A percentile compares a stretch with the other conserved stretches of the same genome.
Conservation (phyloP, 345 rosid genomes). For the Eucalyptus curtisii region DNA sequence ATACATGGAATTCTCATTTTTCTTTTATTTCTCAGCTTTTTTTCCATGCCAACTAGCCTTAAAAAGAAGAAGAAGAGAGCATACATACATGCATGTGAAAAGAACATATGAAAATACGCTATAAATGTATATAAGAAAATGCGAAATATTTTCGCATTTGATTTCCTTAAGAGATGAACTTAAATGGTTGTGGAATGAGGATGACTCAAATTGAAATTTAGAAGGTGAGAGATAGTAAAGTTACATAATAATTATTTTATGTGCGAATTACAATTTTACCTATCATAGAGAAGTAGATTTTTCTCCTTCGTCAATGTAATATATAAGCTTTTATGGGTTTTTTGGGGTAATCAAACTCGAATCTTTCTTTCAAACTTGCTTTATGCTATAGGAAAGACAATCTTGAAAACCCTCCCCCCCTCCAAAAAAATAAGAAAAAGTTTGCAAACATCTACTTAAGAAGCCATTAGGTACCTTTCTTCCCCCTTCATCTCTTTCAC, state of each 20-base stretch:
- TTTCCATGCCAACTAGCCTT: background rate
- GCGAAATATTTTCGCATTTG: background rate
- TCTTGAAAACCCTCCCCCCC: background rate
- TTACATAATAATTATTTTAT: background rate
- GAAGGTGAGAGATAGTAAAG: background rate
- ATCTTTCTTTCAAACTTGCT: background rate
- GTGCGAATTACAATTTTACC: background rate
- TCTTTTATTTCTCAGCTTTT: rapidly evolving
- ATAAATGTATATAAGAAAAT: background rate
- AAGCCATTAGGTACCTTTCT: background rate
- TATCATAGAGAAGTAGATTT: background rate
- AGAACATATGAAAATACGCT: background rate
- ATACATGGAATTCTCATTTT: rapidly evolving
- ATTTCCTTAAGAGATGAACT: background rate
- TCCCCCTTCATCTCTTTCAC: background rate
- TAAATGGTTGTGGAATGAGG: background rate
- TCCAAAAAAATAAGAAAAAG: background rate
- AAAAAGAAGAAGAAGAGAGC: background rate
- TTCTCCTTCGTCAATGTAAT: background rate
- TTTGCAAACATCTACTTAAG: background rate
- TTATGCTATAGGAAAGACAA: background rate
- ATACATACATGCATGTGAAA: rapidly evolving
- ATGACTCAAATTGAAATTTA: background rate
- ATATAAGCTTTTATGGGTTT: background rate
- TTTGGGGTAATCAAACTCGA: background rate